Base-by-base conservation (phyloP, 306 rosid species). In the Dryas drummondii region DNA sequence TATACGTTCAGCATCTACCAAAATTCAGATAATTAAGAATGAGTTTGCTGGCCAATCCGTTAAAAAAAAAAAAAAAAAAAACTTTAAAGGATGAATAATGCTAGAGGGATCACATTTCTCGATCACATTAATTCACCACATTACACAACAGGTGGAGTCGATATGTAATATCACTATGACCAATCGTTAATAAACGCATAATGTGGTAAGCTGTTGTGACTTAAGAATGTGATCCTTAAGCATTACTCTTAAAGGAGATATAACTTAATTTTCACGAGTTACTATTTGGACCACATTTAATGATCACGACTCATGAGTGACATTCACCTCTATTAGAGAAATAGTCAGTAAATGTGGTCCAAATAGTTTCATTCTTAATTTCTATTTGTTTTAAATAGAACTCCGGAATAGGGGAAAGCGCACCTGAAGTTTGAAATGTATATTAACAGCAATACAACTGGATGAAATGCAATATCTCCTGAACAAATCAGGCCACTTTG, bases 1-100 rank as follows among this genome's bases (percentile, higher is more conserved):
- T 52, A 89, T 82, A 65, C 91, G 78, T 82, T 89, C 98, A 17
- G 98, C 93, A 76, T 91, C 97, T 91, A 61, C 75, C 22, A 22
- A 78, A 16, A 71, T 66, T 51, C 66, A 45, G 41, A 82, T n/a
- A 71, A 64, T 22, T 22, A 22, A 5, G 44, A 55, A 75, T 16
- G 50, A 83, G 81, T 41, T 5, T 71, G 53, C 22, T 22, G 22
- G 22, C 77, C 73, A 15, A 45, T 44, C 71, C 50, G 16, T 77
- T 60, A 79, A 70, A 7, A n/a, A 78, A 56, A 77, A 70, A 7
- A n/a, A 78, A 56, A 77, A 58, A 51, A 70, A 5, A 74, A 60
- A 22, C 49, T 17, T 54, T 44, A 47, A 55, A 26, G 16, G 5
- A 10, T 26, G 9, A 32, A 10, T 61, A 62, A 62, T 62, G 19